phyloP scores from a whole-genome alignment of 805 yeast species.

The Wickerhamiella qilinensis region DNA sequence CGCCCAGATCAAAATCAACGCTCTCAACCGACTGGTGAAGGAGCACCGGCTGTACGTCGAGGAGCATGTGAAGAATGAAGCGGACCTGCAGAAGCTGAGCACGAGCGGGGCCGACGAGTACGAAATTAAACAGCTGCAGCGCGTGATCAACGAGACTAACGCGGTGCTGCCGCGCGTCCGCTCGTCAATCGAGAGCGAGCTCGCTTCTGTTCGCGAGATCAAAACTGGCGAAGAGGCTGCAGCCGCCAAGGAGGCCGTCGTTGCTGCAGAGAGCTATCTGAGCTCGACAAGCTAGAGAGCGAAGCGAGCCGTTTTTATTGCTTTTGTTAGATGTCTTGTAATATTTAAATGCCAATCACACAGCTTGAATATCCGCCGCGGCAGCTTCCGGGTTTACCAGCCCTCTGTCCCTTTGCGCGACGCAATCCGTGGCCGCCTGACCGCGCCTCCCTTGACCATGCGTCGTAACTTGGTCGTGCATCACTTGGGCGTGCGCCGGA shows the following conservation, averaged over 20 bases:
- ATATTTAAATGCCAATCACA: not conserved
- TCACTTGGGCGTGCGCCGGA: no score
- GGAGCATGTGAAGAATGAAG: conserved; percentile 41
- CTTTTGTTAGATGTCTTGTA: not conserved
- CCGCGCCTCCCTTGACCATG: no score
- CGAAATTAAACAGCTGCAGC: conserved; percentile 36
- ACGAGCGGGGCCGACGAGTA: conserved; percentile 37
- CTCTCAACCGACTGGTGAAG: conserved; percentile 50
- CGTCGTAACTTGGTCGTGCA: no score
- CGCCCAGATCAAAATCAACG: conserved; percentile 53
- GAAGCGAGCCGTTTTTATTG: no score
- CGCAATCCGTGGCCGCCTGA: no score
- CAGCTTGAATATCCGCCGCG: no score
- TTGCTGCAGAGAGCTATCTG: conserved; percentile 4
- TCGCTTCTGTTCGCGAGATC: conserved; percentile 13
- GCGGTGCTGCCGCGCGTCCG: conserved; percentile 35
- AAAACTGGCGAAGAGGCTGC: conserved; percentile 16
- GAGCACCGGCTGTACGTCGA: conserved; percentile 46
- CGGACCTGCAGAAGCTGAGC: conserved; percentile 32
- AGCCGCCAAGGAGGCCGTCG: conserved; percentile 5
- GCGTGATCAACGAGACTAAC: conserved; percentile 38
- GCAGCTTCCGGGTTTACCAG: no score
- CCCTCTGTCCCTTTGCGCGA: no score
- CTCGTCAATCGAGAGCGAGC: conserved; percentile 25
- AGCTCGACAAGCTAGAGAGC: no score